phyloP scores from a whole-genome alignment of 192 early-diverging fungal species.

The Linnemannia elongata region DNA sequence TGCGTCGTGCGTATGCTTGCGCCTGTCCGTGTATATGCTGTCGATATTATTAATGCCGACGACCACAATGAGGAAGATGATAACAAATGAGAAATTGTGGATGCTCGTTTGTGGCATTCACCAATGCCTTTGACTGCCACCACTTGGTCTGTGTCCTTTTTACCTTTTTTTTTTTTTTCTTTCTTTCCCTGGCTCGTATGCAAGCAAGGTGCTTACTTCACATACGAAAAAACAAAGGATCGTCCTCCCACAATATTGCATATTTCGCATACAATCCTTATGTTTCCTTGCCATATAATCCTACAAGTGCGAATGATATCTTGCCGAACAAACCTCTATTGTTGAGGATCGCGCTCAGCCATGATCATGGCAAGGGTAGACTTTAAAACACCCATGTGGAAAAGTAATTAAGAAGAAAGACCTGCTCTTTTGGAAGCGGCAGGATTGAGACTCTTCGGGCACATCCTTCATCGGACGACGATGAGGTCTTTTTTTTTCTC shows the following conservation, averaged over 20 bases:
- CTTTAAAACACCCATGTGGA: too few species aligned
- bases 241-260: background rate
- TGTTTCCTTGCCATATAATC: too few species aligned
- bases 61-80: background rate
- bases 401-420: background rate
- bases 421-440: background rate
- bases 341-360: too few species aligned
- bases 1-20: background rate
- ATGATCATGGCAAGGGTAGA: too few species aligned
- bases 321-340: too few species aligned
- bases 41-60: conserved; percentile 1
- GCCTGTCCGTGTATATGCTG: background rate
- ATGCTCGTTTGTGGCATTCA: background rate
- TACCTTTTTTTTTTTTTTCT: background rate
- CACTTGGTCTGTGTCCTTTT: background rate
- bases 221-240: background rate
- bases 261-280: too few species aligned
- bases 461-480: background rate
- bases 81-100: background rate
- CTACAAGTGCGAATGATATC: too few species aligned
- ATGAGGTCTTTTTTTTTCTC: background rate
- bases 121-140: background rate
- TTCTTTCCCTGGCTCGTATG: background rate
- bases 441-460: background rate
- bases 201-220: background rate